Conservation (phyloP, 345 rosid species). For the Lagerstroemia speciosa region DNA sequence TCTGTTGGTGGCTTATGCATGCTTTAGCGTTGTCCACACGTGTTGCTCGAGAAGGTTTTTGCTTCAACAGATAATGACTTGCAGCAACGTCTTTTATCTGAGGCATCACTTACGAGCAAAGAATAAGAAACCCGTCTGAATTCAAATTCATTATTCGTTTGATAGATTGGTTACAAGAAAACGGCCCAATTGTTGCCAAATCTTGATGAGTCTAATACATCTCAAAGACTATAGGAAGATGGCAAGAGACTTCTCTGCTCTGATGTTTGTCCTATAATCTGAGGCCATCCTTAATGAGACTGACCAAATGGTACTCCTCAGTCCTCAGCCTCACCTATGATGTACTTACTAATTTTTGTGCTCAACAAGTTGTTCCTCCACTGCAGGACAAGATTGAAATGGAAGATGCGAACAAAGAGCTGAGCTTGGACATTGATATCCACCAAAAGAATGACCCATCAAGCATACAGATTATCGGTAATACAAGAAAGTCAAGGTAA, state of each 20-base stretch:
- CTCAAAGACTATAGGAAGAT: conserved; percentile 29
- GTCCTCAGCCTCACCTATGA: not conserved
- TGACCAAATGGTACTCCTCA: conserved; percentile 55
- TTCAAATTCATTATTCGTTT: not conserved
- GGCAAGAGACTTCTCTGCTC: conserved; percentile 39
- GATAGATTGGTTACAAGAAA: conserved; percentile 20
- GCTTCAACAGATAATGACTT: conserved; percentile 61
- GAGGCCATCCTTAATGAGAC: conserved; percentile 86
- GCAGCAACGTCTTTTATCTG: conserved; percentile 8
- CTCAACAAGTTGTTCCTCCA: not conserved
- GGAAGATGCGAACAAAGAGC: conserved; percentile 61
- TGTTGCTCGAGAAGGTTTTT: conserved; percentile 50
- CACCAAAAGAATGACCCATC: conserved; percentile 50
- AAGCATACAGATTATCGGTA: conserved; percentile 71
- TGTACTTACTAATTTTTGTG: not conserved
- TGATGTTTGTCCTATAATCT: conserved; percentile 75
- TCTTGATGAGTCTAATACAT: conserved; percentile 33
- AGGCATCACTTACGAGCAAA: conserved; percentile 30
- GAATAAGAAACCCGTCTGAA: not conserved
- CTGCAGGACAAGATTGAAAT: conserved; percentile 73
- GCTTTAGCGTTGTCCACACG: not conserved
- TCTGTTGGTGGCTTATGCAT: conserved; percentile 7
- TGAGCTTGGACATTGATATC: conserved; percentile 60
- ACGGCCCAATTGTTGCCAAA: conserved; percentile 13
- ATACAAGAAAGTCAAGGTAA: no score